Evolutionary conservation across 129 eudicot species (phyloP), one percentile per base, ranked within the genome.

Genomic region (Chrysanthemum lavandulifolium): DNA sequence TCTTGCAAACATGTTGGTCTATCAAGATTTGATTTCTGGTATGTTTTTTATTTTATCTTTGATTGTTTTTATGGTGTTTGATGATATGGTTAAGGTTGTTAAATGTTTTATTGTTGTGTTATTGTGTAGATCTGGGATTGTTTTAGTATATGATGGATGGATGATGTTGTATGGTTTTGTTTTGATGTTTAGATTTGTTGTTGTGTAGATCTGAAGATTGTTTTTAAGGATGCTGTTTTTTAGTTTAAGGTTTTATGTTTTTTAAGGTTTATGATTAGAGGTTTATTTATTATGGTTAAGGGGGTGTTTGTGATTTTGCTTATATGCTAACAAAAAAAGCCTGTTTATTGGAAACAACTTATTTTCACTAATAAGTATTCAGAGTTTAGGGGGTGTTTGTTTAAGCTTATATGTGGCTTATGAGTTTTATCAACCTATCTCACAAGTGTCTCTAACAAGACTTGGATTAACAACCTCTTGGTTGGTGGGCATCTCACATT

Each of bases 11-110:
- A 87, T 87, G 92, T 79, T 87, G 86, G 86, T 87, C 49, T 84
- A 87, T 63, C 89, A 84, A 63, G 92, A 87, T 72, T 77, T 87
- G 52, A 64, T 84, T 58, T 63, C 85, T 47, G 92, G 89, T 87
- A 87, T 29, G 13, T 47, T n/a, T 63, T 45, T 25, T 47, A n/a
- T n/a, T n/a, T 11, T 29, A 21, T 6, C 0, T 13, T 55, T 45
- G 10, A 6, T 51, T 19, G 2, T 15, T 18, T 12, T n/a, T n/a
- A 14, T 45, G 23, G 2, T 12, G 7, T 15, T 43, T 72, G 71
- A 14, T 57, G 64, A 19, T 31, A 11, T 61, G 13, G 15, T 60
- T 60, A 2, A 7, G 61, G 13, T 18, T 25, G 13, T 65, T 60
- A 47, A 27, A 10, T 25, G 21, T 43, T 18, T 76, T 21, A 7